Conservation (phyloP, 2,329 filamentous ascomycete genomes). For the Xylaria sp. region DNA sequence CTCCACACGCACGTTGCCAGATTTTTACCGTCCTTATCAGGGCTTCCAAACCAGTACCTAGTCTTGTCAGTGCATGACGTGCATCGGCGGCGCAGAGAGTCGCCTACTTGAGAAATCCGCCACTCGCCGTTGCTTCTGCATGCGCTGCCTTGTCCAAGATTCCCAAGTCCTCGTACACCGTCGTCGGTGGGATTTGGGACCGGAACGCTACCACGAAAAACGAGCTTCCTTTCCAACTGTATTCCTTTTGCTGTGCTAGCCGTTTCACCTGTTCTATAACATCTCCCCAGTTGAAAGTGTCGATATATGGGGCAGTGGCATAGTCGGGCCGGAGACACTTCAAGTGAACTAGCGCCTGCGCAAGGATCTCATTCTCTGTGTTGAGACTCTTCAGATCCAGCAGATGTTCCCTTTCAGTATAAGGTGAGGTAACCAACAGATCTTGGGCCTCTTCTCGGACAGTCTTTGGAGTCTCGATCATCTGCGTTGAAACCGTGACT, state of each 20-base stretch:
- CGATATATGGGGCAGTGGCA: slow-evolving; percentile 77
- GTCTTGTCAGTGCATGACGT: slow-evolving; percentile 40
- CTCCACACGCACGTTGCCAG: slow-evolving; percentile 83
- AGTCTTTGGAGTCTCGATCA: slow-evolving; percentile 22
- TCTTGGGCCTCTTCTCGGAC: slow-evolving; percentile 32
- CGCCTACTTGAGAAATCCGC: slow-evolving; percentile 81
- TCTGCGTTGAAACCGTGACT: slow-evolving; percentile 34
- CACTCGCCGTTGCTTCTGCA: slow-evolving; percentile 79
- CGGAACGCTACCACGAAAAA: slow-evolving; percentile 91
- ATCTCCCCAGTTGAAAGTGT: slow-evolving; percentile 80
- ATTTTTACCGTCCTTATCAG: slow-evolving; percentile 77
- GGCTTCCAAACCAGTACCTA: slow-evolving; percentile 88
- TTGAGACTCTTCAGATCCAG: slow-evolving; percentile 77
- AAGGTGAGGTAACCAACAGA: slow-evolving; percentile 77
- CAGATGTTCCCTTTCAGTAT: slow-evolving; percentile 75
- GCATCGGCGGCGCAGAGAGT: slow-evolving; percentile 36
- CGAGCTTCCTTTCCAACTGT: slow-evolving; percentile 68
- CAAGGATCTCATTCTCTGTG: slow-evolving; percentile 73
- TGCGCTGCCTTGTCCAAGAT: slow-evolving; percentile 82
- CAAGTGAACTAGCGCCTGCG: slow-evolving; percentile 75
- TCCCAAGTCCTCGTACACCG: slow-evolving; percentile 75
- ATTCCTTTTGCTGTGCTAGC: slow-evolving; percentile 60
- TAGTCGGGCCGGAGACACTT: slow-evolving; percentile 74
- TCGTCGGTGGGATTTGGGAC: slow-evolving; percentile 74
- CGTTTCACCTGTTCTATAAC: slow-evolving; percentile 69